These are phyloP conservation scores for Exophiala viscosa DNA, from an alignment of 2,329 filamentous ascomycete genomes.

Conservation along the genomic window DNA sequence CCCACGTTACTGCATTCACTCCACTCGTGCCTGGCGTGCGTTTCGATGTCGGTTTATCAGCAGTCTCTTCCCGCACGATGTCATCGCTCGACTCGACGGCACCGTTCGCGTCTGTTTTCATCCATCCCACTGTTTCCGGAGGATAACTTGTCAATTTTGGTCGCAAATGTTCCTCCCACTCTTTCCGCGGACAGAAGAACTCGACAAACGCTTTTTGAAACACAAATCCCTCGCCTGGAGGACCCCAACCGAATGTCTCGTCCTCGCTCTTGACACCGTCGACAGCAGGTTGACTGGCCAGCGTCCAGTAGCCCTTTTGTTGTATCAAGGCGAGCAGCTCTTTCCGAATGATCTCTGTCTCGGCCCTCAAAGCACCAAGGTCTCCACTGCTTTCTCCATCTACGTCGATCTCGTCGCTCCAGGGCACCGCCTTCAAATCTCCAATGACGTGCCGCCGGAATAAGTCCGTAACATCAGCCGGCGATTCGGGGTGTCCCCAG, in stretches of 20 bases:
- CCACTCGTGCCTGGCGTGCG: constrained; percentile 43
- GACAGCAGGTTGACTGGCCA: constrained; percentile 90
- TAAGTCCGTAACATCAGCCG: constrained; percentile 69
- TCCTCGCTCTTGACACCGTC: constrained; percentile 78
- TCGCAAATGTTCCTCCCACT: constrained; percentile 64
- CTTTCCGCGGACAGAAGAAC: constrained; percentile 74
- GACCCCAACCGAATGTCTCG: constrained; percentile 86
- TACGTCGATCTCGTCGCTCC: constrained; percentile 75
- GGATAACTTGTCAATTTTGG: constrained; percentile 58
- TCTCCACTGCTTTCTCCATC: constrained; percentile 27
- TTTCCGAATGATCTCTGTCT: constrained; percentile 75
- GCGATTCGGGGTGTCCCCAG: constrained; percentile 74
- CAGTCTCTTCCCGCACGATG: not conserved
- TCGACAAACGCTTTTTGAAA: constrained; percentile 99
- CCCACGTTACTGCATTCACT: constrained; percentile 96
- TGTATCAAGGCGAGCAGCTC: constrained; percentile 72
- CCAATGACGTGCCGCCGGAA: constrained; percentile 81
- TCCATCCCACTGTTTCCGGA: constrained; percentile 73
- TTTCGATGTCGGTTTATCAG: constrained; percentile 29
- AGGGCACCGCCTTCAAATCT: constrained; percentile 76
- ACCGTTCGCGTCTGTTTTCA: constrained; percentile 74
- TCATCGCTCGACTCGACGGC: constrained; percentile 61
- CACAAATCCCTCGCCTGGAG: constrained; percentile 77
- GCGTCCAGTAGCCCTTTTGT: constrained; percentile 86
- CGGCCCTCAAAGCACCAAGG: constrained; percentile 59